These are phyloP conservation scores for Liriodendron chinense DNA, from an alignment of 164 flowering plant species.

Conservation along the genomic window DNA sequence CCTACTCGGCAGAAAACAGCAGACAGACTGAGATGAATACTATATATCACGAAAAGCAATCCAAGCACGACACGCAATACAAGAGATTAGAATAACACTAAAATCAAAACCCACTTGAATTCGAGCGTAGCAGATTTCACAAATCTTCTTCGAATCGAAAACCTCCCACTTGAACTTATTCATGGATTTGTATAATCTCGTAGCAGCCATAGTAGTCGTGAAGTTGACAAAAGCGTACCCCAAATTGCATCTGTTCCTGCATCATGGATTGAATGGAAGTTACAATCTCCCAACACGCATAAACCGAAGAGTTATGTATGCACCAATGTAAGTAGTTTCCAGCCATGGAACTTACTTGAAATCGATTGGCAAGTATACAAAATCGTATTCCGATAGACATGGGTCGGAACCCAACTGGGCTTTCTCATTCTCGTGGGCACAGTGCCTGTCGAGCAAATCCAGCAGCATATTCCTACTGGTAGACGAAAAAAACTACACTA, in stretches of 20 bases:
- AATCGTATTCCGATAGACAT: constrained; percentile 28
- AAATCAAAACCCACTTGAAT: constrained; percentile 27
- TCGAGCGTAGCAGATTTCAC: constrained; percentile 30
- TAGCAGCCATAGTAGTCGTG: constrained; percentile 25
- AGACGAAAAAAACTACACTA: neutral
- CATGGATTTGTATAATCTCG: constrained; percentile 8
- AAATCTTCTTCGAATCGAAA: constrained; percentile 23
- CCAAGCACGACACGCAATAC: neutral
- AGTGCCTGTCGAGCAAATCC: constrained; percentile 29
- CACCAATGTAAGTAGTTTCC: neutral
- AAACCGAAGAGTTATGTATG: neutral
- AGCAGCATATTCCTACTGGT: constrained; percentile 29
- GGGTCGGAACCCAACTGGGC: neutral
- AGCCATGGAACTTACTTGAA: constrained; percentile 23
- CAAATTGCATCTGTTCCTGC: constrained; percentile 17
- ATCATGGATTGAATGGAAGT: too few relatives aligned
- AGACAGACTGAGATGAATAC: neutral
- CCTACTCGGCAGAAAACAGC: constrained; percentile 13
- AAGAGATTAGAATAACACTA: neutral
- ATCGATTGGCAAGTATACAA: constrained; percentile 48
- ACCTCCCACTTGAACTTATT: constrained; percentile 20
- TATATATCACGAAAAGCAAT: neutral
- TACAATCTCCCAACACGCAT: neutral
- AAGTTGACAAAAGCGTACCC: constrained; percentile 65
- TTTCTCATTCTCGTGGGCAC: constrained; percentile 18